Percentiles rank a stretch among this genome's conserved stretches.
Conservation (phyloP, 2,329 filamentous ascomycete species). For the Corinectria fuckeliana region DNA sequence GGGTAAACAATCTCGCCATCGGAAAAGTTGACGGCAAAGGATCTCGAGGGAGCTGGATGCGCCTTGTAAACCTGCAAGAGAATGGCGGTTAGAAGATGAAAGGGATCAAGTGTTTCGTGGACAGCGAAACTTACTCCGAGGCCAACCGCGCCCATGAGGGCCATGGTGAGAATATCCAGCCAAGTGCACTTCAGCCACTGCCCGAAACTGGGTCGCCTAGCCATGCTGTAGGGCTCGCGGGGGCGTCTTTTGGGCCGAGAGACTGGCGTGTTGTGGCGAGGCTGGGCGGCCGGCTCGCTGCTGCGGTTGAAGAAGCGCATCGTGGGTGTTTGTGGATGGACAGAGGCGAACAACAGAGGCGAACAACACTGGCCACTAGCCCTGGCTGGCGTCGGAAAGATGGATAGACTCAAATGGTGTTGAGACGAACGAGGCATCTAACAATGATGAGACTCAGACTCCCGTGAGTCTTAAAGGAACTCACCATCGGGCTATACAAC, state of each 20-base stretch:
- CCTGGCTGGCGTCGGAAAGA: background rate
- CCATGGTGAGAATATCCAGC: slow-evolving; percentile 73
- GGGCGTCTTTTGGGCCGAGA: background rate
- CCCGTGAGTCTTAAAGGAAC: too few relatives aligned
- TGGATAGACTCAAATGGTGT: background rate
- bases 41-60: slow-evolving; percentile 70
- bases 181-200: slow-evolving; percentile 73
- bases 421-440: background rate
- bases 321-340: background rate
- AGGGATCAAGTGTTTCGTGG: background rate
- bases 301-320: slow-evolving; percentile 4
- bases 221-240: slow-evolving; percentile 50
- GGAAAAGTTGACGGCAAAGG: slow-evolving; percentile 70
- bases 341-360: background rate
- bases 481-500: background rate
- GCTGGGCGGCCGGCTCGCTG: background rate
- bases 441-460: background rate
- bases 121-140: slow-evolving; percentile 61
- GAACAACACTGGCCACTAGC: too few relatives aligned
- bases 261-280: background rate
- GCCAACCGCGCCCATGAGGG: slow-evolving; percentile 67
- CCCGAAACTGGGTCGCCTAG: slow-evolving; percentile 64
- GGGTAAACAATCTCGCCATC: slow-evolving; percentile 74
- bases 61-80: slow-evolving; percentile 66
- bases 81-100: background rate